These are phyloP conservation scores for Vigna radiata DNA, from an alignment of 306 rosid genomes.

Conservation along the genomic window DNA sequence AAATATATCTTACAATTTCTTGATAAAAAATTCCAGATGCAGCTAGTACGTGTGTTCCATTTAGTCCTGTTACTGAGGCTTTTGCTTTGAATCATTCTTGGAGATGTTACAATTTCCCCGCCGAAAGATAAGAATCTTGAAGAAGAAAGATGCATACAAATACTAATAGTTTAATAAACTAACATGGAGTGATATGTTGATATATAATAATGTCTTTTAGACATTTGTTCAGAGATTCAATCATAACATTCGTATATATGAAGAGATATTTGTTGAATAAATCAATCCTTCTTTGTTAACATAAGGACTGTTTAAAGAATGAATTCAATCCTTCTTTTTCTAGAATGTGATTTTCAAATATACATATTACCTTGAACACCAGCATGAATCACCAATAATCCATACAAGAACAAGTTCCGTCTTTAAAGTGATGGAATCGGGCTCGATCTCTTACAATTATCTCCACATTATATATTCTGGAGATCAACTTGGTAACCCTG, in stretches of 20 bases:
- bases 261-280: too few species aligned
- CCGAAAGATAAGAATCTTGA: background rate
- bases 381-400: constrained; percentile 62
- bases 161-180: too few species aligned
- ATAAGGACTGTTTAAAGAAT: background rate
- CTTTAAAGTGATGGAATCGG: constrained; percentile 75
- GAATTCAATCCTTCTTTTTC: background rate
- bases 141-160: background rate
- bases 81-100: too few species aligned
- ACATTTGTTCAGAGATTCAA: too few species aligned
- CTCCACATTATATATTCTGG: constrained; percentile 60
- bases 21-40: background rate
- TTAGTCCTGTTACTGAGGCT: too few species aligned
- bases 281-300: too few species aligned
- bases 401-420: constrained; percentile 77
- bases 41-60: too few species aligned
- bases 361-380: background rate
- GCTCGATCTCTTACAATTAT: constrained; percentile 73
- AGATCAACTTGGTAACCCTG: constrained; percentile 65
- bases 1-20: background rate
- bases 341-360: background rate
- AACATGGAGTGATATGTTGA: too few species aligned
- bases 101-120: background rate
- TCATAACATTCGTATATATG: too few species aligned
- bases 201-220: too few species aligned